phyloP scores from a whole-genome alignment of 352 stramenopile species.

The Pythium vanterpoolii region DNA sequence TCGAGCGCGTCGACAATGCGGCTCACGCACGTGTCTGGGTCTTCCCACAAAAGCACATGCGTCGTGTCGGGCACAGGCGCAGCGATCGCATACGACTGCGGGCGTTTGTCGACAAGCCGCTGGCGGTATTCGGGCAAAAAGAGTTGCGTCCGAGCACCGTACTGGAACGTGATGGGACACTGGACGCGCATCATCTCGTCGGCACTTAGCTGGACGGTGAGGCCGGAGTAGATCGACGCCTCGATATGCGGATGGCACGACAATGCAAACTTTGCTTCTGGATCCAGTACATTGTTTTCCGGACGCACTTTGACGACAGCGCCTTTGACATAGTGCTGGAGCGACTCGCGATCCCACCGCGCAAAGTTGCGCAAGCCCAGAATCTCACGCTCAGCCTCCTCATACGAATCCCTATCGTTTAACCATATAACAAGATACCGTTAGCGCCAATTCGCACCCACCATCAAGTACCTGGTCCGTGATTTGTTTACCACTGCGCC shows the following conservation, averaged over 20 bases:
- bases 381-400: conserved; percentile 28
- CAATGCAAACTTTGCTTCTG: conserved; percentile 11
- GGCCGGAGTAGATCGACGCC: conserved; percentile 32
- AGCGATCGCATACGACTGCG: conserved; percentile 38
- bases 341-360: conserved; percentile 38
- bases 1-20: conserved; percentile 33
- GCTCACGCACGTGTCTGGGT: conserved; percentile 25
- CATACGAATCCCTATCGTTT: conserved; percentile 12
- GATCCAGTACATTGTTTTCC: conserved; percentile 14
- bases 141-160: conserved; percentile 43
- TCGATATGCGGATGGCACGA: conserved; percentile 37
- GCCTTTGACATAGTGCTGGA: conserved; percentile 32
- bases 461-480: background rate
- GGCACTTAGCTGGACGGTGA: conserved; percentile 21
- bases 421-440: background rate
- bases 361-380: conserved; percentile 33
- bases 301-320: conserved; percentile 35
- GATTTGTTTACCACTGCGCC: conserved; percentile 4
- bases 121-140: conserved; percentile 28
- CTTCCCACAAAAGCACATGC: conserved; percentile 48
- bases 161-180: conserved; percentile 32
- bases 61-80: conserved; percentile 31
- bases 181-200: conserved; percentile 28
- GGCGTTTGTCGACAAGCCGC: conserved; percentile 20
- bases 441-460: background rate